phyloP scores from a whole-genome alignment of 164 flowering plant species.

The Liriodendron chinense region DNA sequence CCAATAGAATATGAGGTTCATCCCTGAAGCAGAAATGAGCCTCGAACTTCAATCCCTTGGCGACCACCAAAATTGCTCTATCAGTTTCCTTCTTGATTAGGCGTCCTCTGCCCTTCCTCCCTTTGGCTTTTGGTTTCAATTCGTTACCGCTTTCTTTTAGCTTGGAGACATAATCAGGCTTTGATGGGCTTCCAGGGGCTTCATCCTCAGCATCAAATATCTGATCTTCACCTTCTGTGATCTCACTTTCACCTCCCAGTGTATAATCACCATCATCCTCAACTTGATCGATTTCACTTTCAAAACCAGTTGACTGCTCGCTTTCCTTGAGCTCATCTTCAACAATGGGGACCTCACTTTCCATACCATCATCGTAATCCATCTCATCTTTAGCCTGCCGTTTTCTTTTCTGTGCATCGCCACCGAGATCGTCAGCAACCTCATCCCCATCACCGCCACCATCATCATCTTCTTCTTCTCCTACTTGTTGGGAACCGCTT shows the following conservation, averaged over 20 bases:
- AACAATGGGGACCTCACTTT: slow-evolving; percentile 13
- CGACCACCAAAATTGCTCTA: slow-evolving; percentile 33
- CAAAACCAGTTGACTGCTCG: slow-evolving; percentile 28
- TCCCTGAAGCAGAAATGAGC: slow-evolving; percentile 57
- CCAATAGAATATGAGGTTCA: slow-evolving; percentile 74
- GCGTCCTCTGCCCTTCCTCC: slow-evolving; percentile 4
- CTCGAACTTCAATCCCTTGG: slow-evolving; percentile 49
- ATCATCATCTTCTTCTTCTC: slow-evolving; percentile 25
- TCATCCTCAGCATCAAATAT: slow-evolving; percentile 36
- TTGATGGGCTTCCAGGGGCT: slow-evolving; percentile 15
- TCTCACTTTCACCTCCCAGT: slow-evolving; percentile 23
- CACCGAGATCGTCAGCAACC: slow-evolving; percentile 56
- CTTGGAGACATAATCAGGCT: slow-evolving; percentile 12
- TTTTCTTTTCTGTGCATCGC: slow-evolving; percentile 57
- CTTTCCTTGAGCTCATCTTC: slow-evolving; percentile 42
- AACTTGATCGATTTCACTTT: slow-evolving; percentile 32
- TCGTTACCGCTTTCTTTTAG: slow-evolving; percentile 24
- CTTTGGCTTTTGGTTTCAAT: slow-evolving; percentile 14
- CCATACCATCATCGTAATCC: slow-evolving; percentile 73
- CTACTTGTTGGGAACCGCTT: slow-evolving; percentile 1
- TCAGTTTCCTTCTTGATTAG: slow-evolving; percentile 30
- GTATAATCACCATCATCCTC: slow-evolving; percentile 29
- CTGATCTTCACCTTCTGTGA: slow-evolving; percentile 15
- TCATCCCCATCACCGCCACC: slow-evolving; percentile 36
- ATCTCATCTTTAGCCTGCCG: slow-evolving; percentile 64